Conservation (phyloP, 371 early-diverging fungal species). For the Mucor piriformis region DNA sequence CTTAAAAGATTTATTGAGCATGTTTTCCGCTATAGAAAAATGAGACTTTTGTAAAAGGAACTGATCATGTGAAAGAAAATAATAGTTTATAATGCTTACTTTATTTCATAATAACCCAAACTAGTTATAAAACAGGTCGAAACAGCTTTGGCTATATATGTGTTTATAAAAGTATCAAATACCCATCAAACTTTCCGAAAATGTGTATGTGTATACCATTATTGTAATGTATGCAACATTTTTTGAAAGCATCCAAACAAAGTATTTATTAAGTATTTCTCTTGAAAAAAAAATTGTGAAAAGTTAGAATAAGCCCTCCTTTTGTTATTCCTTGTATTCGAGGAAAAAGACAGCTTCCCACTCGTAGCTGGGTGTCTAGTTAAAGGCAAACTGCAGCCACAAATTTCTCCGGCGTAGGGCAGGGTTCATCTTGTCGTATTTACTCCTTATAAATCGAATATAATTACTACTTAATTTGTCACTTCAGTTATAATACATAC, state of each 20-base stretch:
- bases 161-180: background rate
- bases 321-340: slow-evolving; percentile 47
- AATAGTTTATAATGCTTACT: background rate
- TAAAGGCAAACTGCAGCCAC: slow-evolving; percentile 15
- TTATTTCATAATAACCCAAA: background rate
- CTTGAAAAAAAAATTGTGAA: slow-evolving; percentile 5
- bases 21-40: too few species aligned
- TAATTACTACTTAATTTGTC: too few species aligned
- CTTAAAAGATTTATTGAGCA: background rate
- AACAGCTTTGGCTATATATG: background rate
- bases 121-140: background rate
- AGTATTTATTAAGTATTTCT: slow-evolving; percentile 3
- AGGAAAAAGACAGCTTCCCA: slow-evolving; percentile 71
- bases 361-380: slow-evolving; percentile 16
- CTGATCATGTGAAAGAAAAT: background rate
- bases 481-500: too few species aligned
- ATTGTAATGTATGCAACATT: slow-evolving; percentile 3
- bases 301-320: slow-evolving; percentile 14
- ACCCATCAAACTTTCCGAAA: background rate
- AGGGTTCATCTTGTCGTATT: too few species aligned
- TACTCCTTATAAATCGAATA: too few species aligned
- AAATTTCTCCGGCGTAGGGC: slow-evolving; percentile 12
- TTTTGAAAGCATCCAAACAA: slow-evolving; percentile 8
- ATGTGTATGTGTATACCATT: background rate
- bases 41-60: background rate